Evolutionary conservation across 1,284 basidiomycete genomes (phyloP), one percentile per base, ranked within the genome.

Genomic region (Mycosarcoma maydis): DNA sequence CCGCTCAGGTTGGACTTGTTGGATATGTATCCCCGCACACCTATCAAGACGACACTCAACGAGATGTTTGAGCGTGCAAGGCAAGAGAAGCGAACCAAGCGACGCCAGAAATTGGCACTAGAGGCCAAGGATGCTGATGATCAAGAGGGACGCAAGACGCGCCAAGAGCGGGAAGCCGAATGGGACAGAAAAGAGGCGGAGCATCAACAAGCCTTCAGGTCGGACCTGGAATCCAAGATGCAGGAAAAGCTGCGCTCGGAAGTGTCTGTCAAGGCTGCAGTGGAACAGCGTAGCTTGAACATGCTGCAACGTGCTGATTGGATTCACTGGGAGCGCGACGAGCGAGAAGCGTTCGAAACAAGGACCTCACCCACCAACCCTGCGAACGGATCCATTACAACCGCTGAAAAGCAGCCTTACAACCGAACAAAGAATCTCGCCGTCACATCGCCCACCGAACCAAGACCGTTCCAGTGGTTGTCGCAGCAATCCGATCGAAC

Each of bases 261-360:
- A 22, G n/a, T 44, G 10, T 37, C 59, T 2, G 48, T 70, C 52
- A 48, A 53, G 24, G 32, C 17, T 3, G 52, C 57, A 3, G 46
- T 60, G 3, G 51, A 56, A 24, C 16, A 56, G 37, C 42, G 47
- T 7, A 67, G 62, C 44, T 22, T 51, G 1, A 47, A 71, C n/a
- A 36, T 66, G 32, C 42, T 71, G 34, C 30, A 55, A 13, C 19
- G 27, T 1, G 57, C 54, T 14, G 54, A 71, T 20, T 66, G 61
- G 68, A 45, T 48, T 16, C 13, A 43, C n/a, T 59, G 49, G 46
- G 62, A 66, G 29, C 39, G 61, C 19, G 52, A 61, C 11, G 67
- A 70, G 41, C 48, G 57, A 10, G 67, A 70, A 39, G 67, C 60
- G 0, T 70, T 48, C 16, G 40, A 48, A 24, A 16, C 17, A 9